A percentile compares a stretch with the other conserved stretches of the same genome.
These are phyloP conservation scores for Elaeis guineensis DNA, from an alignment of 176 grass and related monocot species.

Conservation along the genomic window DNA sequence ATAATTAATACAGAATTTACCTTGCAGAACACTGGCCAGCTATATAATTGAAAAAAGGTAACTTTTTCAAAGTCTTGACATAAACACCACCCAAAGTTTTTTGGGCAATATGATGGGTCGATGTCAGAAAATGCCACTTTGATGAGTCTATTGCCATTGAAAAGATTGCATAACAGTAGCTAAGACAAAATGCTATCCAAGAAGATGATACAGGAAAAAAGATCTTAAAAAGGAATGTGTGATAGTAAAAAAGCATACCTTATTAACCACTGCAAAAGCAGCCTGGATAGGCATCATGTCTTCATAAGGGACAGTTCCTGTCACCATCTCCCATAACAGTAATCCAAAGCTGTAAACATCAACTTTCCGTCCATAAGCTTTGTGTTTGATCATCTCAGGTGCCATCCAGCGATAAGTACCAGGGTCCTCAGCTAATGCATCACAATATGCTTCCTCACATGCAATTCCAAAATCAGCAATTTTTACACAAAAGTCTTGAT, in stretches of 20 bases:
- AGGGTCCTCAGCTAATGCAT: slow-evolving; percentile 47
- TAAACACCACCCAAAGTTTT: too few relatives aligned
- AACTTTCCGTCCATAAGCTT: slow-evolving; percentile 64
- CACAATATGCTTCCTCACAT: slow-evolving; percentile 65
- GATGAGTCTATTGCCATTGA: too few relatives aligned
- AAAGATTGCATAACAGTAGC: too few relatives aligned
- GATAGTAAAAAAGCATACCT: slow-evolving; percentile 37
- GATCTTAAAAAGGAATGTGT: too few relatives aligned
- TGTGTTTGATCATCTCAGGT: slow-evolving; percentile 79
- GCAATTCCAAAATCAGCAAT: slow-evolving; percentile 94
- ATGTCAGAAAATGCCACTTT: too few relatives aligned
- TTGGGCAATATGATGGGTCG: too few relatives aligned
- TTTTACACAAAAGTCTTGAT: slow-evolving; percentile 46
- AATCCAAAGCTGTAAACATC: slow-evolving; percentile 96
- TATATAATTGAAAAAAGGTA: too few relatives aligned
- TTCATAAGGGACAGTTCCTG: slow-evolving; percentile 64
- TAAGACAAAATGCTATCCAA: too few relatives aligned
- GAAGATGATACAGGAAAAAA: too few relatives aligned
- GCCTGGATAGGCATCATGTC: slow-evolving; percentile 80
- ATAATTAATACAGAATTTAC: too few relatives aligned
- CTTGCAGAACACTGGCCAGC: too few relatives aligned
- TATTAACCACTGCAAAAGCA: slow-evolving; percentile 90
- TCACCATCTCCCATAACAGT: slow-evolving; percentile 91
- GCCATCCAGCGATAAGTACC: slow-evolving; percentile 99
- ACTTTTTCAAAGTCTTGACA: too few relatives aligned